Base-by-base conservation (phyloP, 306 rosid species). In the Vigna nakashimae region DNA sequence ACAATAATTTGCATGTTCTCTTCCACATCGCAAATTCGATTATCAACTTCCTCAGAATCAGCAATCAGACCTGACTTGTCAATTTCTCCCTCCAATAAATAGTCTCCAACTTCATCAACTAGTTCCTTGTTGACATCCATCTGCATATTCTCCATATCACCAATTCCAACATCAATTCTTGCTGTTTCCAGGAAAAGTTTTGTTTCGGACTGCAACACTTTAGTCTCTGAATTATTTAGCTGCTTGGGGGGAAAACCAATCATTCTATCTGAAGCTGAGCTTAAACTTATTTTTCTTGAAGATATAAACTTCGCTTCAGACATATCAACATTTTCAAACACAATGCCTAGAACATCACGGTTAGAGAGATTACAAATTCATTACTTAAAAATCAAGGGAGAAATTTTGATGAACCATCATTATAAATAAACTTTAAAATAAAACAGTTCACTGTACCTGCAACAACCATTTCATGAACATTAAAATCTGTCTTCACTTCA, bases 301-400 rank as follows among this genome's bases (percentile, higher is more conserved):
- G 80, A 65, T 16, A 13, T 34, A 28, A 24, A 9, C 71, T 50
- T 60, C 65, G 6, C 11, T 40, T 40, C 11, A 40, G 36, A 6
- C 0, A 4, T 24, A 71, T 63, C 59, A 38, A 11, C 57, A 71
- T 40, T 79, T 62, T 13, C 38, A 62, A n/a, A 11, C 62, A 12
- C 70, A 60, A 24, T 48, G 17, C 70, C 76, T 60, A 50, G 58
- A 71, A 22, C 45, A 70, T 48, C 59, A 79, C 40, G 56, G 66
- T 71, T 36, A 16, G 72, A 71, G 26, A 70, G 10, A 67, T 26
- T 3, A 77, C 7, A 45, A 56, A n/a, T 1, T 77, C 48, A 68
- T 13, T 43, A 18, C 65, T 11, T 5, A 14, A 32, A 77, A 56
- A 68, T 28, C 59, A 69, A 51, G 38, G 17, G 53, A 65, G 7